These are phyloP conservation scores for Chalciporus sp. DNA, from an alignment of 1,284 basidiomycete genomes.

Conservation along the genomic window DNA sequence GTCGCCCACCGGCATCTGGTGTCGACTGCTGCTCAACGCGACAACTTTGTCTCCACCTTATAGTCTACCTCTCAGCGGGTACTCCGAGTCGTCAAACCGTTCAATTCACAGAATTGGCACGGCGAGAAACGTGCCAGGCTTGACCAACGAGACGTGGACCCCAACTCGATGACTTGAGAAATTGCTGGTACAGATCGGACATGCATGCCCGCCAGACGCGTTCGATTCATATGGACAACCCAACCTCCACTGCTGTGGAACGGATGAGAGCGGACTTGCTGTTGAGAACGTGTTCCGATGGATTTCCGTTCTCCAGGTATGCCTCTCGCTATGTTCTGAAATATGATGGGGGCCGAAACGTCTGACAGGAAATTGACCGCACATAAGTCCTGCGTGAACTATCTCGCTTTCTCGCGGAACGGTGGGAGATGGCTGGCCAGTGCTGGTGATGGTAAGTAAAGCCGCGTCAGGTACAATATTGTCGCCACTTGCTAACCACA, in stretches of 20 bases:
- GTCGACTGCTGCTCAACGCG: too few relatives aligned
- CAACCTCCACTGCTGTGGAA: conserved; percentile 28
- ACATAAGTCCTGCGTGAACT: conserved; percentile 75
- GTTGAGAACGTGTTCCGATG: conserved; percentile 21
- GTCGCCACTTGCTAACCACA: conserved; percentile 10
- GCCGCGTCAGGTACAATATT: conserved; percentile 17
- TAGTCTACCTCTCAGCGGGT: too few relatives aligned
- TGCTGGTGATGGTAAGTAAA: conserved; percentile 75
- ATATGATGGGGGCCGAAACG: conserved; percentile 1
- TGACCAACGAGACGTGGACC: conserved; percentile 11
- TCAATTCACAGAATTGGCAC: too few relatives aligned
- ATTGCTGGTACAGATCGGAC: not conserved
- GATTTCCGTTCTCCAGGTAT: conserved; percentile 38
- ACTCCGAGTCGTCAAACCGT: too few relatives aligned
- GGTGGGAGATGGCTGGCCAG: conserved; percentile 72
- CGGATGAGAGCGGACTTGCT: conserved; percentile 22
- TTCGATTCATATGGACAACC: conserved; percentile 23
- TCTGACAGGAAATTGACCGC: conserved; percentile 52
- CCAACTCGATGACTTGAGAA: conserved; percentile 13
- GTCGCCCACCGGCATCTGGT: too few relatives aligned
- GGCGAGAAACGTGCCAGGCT: not conserved
- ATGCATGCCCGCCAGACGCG: conserved; percentile 16
- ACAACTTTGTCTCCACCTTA: too few relatives aligned
- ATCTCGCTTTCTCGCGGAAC: conserved; percentile 60
- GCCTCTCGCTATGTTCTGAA: conserved; percentile 5